Evolutionary conservation across 2,329 filamentous ascomycete species (phyloP).

Genomic region (Diaporthe destruens): DNA sequence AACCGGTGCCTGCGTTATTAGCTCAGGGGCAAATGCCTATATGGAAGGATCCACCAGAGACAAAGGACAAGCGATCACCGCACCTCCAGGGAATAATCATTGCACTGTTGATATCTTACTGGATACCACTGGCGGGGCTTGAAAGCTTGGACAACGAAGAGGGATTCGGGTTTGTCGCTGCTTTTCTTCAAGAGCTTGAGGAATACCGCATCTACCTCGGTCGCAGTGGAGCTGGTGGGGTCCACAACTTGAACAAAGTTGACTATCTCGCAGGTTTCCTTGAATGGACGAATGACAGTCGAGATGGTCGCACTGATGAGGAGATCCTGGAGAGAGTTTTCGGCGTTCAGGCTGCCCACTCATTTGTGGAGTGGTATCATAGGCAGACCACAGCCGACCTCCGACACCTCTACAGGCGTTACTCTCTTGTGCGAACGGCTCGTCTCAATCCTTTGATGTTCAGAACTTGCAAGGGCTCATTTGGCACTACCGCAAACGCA

Average conservation of each 20-base stretch:
- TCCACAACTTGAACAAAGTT: no score
- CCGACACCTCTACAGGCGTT: background rate
- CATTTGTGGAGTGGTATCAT: background rate
- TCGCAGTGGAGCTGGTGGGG: background rate
- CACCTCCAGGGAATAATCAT: background rate
- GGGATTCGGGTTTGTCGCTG: fast-evolving
- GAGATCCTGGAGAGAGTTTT: background rate
- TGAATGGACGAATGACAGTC: background rate
- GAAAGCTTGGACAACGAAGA: background rate
- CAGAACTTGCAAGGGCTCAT: background rate
- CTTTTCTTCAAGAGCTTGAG: background rate
- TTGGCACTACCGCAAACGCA: background rate
- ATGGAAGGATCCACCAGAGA: background rate
- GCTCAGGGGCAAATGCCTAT: background rate
- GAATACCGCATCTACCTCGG: background rate
- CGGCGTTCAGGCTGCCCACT: background rate
- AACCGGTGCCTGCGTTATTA: background rate
- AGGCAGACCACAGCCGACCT: background rate
- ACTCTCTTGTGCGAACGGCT: background rate
- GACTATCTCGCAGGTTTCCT: background rate
- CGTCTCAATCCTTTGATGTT: background rate
- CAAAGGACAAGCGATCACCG: background rate
- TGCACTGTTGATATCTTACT: background rate
- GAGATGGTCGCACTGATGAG: background rate
- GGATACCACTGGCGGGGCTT: no score